Evolutionary conservation across 1,284 basidiomycete species (phyloP).

Genomic region (Pyrrhoderma noxium): DNA sequence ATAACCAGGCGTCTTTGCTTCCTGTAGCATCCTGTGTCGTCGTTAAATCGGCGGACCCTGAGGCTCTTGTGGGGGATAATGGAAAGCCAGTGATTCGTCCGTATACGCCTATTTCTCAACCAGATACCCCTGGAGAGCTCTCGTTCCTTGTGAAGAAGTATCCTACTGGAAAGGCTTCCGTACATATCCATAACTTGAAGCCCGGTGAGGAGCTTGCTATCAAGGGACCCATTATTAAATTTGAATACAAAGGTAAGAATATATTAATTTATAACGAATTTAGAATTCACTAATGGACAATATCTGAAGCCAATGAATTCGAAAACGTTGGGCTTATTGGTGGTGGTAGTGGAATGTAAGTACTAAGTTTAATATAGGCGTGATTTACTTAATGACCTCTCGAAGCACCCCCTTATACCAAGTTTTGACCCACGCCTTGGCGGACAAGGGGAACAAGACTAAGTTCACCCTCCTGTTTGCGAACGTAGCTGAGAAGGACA

Average conservation of each 20-base stretch:
- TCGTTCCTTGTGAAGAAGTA: slow-evolving; percentile 85
- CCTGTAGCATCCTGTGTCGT: slow-evolving; percentile 69
- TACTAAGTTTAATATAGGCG: slow-evolving; percentile 7
- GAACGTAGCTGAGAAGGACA: slow-evolving; percentile 87
- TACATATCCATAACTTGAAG: slow-evolving; percentile 65
- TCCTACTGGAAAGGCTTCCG: slow-evolving; percentile 73
- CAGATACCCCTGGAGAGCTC: slow-evolving; percentile 69
- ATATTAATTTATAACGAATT: neutral
- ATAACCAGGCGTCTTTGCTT: slow-evolving; percentile 71
- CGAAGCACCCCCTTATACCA: slow-evolving; percentile 70
- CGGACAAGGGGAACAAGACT: slow-evolving; percentile 78
- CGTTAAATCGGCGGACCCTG: slow-evolving; percentile 53
- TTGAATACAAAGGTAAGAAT: slow-evolving; percentile 63
- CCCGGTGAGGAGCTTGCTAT: slow-evolving; percentile 79
- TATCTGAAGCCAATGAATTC: slow-evolving; percentile 64
- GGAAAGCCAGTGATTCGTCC: slow-evolving; percentile 87
- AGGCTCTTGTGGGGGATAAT: slow-evolving; percentile 64
- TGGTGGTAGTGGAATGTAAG: slow-evolving; percentile 82
- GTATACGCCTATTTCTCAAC: slow-evolving; percentile 77
- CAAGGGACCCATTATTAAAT: slow-evolving; percentile 88
- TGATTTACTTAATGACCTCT: slow-evolving; percentile 4
- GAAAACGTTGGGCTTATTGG: slow-evolving; percentile 85
- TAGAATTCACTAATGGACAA: neutral
- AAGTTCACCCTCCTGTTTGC: slow-evolving; percentile 91
- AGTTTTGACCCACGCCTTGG: slow-evolving; percentile 67